Conservation (phyloP, 2,329 filamentous ascomycete species). For the Pseudocercospora crystallina region DNA sequence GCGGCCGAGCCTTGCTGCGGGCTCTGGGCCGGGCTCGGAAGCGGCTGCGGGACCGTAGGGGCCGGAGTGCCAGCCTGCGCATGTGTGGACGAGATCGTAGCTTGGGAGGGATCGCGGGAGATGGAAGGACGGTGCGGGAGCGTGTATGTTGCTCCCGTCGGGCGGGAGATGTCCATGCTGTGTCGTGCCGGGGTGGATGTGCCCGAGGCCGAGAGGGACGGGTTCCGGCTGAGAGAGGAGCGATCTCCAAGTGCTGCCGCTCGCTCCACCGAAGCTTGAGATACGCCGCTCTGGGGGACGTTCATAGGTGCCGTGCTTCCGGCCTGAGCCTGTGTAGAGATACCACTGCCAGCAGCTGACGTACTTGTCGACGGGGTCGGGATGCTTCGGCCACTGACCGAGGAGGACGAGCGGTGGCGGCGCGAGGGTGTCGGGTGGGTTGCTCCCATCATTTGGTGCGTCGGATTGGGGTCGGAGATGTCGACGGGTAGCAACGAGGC, state of each 20-base stretch:
- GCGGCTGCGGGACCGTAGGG: conserved; percentile 15
- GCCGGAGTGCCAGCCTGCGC: conserved; percentile 28
- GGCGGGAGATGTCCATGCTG: conserved; percentile 30
- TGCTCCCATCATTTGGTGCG: conserved; percentile 48
- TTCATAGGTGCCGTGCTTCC: conserved; percentile 19
- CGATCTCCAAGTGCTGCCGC: conserved; percentile 30
- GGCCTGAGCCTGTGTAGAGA: conserved; percentile 24
- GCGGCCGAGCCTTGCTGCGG: conserved; percentile 18
- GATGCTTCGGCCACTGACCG: conserved; percentile 30
- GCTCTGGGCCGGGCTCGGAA: conserved; percentile 24
- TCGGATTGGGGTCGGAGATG: conserved; percentile 48
- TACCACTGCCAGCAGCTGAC: conserved; percentile 11
- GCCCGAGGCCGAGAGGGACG: conserved; percentile 35
- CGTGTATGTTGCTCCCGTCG: conserved; percentile 21
- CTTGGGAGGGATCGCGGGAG: conserved; percentile 32
- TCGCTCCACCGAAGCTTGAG: conserved; percentile 38
- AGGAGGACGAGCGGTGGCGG: conserved; percentile 46
- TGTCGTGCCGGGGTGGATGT: conserved; percentile 36
- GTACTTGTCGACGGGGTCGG: conserved; percentile 27
- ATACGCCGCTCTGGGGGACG: conserved; percentile 27
- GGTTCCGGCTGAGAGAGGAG: conserved; percentile 32
- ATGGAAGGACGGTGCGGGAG: conserved; percentile 36
- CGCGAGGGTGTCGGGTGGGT: conserved; percentile 55
- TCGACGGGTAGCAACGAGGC: conserved; percentile 43
- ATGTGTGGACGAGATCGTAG: conserved; percentile 26